These are phyloP conservation scores for Fusarium ambrosium DNA, from an alignment of 2,329 filamentous ascomycete genomes.

Conservation along the genomic window DNA sequence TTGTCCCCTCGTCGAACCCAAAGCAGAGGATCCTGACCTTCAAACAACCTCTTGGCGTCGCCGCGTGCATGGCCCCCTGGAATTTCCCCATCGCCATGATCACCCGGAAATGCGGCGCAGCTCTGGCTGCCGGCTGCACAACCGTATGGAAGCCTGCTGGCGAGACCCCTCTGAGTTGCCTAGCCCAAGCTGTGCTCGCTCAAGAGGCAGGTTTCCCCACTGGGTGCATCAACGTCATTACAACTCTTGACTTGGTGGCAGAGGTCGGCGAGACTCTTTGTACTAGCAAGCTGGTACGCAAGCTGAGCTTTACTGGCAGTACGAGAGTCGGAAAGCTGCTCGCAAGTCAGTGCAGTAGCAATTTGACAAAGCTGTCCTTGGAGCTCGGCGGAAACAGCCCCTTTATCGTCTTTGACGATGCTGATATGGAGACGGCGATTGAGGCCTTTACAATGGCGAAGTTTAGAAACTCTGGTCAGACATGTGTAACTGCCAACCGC, in stretches of 20 bases:
- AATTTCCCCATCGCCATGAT: neutral
- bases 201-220: conserved; percentile 4
- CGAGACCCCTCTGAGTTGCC: neutral
- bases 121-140: neutral
- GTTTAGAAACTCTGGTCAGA: neutral
- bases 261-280: conserved; percentile 2
- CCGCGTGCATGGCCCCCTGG: neutral
- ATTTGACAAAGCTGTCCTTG: neutral
- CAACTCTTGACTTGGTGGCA: neutral
- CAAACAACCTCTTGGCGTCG: neutral
- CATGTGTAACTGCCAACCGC: neutral
- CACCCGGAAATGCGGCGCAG: neutral
- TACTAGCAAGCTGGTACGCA: neutral
- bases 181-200: neutral
- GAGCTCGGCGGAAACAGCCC: neutral
- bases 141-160: neutral
- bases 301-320: conserved; percentile 15
- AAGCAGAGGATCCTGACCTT: neutral
- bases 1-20: neutral
- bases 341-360: neutral
- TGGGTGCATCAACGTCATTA: conserved; percentile 12
- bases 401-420: neutral
- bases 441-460: neutral
- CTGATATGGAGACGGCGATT: neutral
- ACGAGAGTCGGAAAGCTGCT: neutral